phyloP scores from a whole-genome alignment of 2,329 filamentous ascomycete genomes.

The Pestalotiopsis sp. region DNA sequence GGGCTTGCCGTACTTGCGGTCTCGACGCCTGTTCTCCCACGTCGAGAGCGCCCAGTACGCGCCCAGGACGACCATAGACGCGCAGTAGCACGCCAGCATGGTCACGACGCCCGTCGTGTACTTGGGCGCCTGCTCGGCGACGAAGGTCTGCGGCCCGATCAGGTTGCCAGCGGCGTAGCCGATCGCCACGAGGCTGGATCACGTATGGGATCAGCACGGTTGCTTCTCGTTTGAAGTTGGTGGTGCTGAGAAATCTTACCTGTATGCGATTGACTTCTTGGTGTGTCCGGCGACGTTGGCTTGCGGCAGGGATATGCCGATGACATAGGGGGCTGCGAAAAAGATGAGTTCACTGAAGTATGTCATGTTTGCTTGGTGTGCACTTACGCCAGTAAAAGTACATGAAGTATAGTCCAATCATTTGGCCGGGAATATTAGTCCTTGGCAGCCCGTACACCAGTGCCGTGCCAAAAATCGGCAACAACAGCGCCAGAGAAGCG shows the following conservation, averaged over 20 bases:
- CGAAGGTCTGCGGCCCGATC: conserved; percentile 44
- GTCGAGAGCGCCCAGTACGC: conserved; percentile 32
- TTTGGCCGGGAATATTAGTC: conserved; percentile 37
- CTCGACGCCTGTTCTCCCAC: conserved; percentile 25
- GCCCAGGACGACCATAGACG: conserved; percentile 32
- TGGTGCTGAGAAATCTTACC: neutral
- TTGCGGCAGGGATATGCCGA: conserved; percentile 27
- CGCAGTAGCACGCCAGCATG: conserved; percentile 38
- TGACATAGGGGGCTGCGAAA: conserved; percentile 26
- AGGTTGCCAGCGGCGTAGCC: conserved; percentile 42
- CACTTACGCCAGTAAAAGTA: conserved; percentile 40
- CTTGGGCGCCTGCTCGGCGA: conserved; percentile 38
- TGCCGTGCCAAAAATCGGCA: conserved; percentile 25
- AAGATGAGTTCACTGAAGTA: neutral
- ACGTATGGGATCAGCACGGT: neutral
- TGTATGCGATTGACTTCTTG: conserved; percentile 42
- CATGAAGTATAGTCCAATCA: conserved; percentile 41
- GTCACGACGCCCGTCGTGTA: conserved; percentile 38
- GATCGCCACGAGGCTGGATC: conserved; percentile 35
- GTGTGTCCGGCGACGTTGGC: conserved; percentile 33
- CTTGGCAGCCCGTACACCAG: conserved; percentile 23
- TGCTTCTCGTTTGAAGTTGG: neutral
- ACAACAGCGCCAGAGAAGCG: conserved; percentile 20
- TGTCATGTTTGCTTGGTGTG: neutral
- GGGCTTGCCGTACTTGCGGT: conserved; percentile 27